Percentiles rank a stretch among this genome's conserved stretches.
These are phyloP conservation scores for Colletotrichum lentis DNA, from an alignment of 2,329 filamentous ascomycete genomes.

Conservation along the genomic window DNA sequence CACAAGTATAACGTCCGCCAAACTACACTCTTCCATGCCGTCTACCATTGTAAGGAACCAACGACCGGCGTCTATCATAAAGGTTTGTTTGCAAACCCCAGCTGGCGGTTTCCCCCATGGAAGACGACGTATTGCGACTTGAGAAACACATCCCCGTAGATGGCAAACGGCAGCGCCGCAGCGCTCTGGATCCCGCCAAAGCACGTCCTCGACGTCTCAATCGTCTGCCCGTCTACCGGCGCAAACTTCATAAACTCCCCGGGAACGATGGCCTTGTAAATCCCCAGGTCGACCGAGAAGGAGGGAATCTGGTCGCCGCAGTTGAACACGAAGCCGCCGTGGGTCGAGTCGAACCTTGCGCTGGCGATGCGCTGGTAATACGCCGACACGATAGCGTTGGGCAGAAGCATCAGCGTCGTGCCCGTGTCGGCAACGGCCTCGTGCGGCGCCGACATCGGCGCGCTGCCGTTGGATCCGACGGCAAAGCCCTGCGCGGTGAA, in stretches of 20 bases:
- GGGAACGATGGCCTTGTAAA: constrained; percentile 48
- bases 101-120: constrained; percentile 44
- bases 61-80: constrained; percentile 24
- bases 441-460: constrained; percentile 39
- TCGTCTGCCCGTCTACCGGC: constrained; percentile 37
- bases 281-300: constrained; percentile 48
- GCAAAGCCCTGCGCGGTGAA: constrained; percentile 66
- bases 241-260: constrained; percentile 52
- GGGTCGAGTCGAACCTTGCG: constrained; percentile 52
- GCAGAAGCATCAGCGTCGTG: constrained; percentile 71
- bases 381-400: constrained; percentile 58
- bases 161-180: constrained; percentile 48
- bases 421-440: constrained; percentile 75
- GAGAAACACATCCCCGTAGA: constrained; percentile 54
- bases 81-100: constrained; percentile 53
- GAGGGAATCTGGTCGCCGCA: constrained; percentile 61
- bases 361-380: constrained; percentile 69
- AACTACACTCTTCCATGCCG: background rate
- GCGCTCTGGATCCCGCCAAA: constrained; percentile 52
- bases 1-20: background rate
- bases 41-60: background rate
- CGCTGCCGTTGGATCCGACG: constrained; percentile 51
- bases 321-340: constrained; percentile 67
- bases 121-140: constrained; percentile 57
- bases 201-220: constrained; percentile 42